Evolutionary conservation across 768 basidiomycete species (phyloP), one percentile per base, ranked within the genome.

Genomic region (Suillus occidentalis): DNA sequence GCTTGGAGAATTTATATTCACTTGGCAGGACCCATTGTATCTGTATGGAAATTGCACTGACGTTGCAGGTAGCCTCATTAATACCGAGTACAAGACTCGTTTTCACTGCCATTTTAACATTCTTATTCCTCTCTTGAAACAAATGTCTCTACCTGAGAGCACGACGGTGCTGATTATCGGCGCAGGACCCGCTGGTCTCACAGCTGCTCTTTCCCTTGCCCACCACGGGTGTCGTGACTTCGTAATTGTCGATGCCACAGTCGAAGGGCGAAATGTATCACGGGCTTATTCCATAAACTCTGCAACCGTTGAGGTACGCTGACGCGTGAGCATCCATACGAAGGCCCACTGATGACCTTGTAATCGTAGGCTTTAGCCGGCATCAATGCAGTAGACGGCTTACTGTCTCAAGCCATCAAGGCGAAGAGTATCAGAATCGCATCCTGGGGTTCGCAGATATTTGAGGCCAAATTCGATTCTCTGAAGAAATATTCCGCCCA

Each of bases 131-230:
- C 10, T 47, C 34, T 7, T n/a, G 34, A 47, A 20, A 42, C n/a
- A 52, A 72, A 28, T 75, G 72, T 69, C 76, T 36, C 69, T 80
- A 25, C 81, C 81, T 0, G 59, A 66, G 3, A 70, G 63, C 53
- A 80, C 82, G 6, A 79, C 79, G 31, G 72, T 85, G 36, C 79
- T 85, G 59, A 77, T 86, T 31, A 79, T 86, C 12, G 84, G 83
- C 36, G 82, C 82, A 31, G 84, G 85, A 20, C 85, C 85, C 28
- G 69, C 78, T 0, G 85, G 85, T 9, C 79, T 85, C 59, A 74
- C 81, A 0, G 72, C 78, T 53, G 85, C 84, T 28, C 69, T 84
- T 18, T 79, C 84, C 20, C 79, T 86, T 7, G 68, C 75, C 20
- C 73, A 79, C 13, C 78, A 83, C n/a, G 31, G 20, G 31, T 55